phyloP scores from a whole-genome alignment of 2,329 filamentous ascomycete species.

The Penicillium sp. region DNA sequence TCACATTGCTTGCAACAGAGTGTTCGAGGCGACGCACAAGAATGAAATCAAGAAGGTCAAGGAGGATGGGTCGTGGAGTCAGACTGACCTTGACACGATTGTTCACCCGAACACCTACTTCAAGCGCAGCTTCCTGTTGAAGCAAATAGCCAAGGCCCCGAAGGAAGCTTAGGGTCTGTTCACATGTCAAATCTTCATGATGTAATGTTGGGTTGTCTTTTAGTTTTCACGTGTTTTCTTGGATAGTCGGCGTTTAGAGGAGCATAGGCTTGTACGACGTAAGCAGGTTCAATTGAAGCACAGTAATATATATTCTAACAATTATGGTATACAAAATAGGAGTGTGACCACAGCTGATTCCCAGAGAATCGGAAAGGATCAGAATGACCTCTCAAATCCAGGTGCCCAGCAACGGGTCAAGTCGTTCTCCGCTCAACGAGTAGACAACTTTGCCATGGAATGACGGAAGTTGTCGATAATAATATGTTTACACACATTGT shows the following conservation, averaged over 20 bases:
- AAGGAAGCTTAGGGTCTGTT: constrained; percentile 43
- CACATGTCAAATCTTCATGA: constrained; percentile 47
- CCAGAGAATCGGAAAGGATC: constrained; percentile 61
- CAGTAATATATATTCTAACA: neutral
- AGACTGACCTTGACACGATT: constrained; percentile 85
- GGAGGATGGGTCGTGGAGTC: constrained; percentile 68
- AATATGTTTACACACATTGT: constrained; percentile 49
- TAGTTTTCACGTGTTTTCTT: neutral
- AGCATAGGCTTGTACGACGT: constrained; percentile 1
- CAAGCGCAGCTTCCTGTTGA: constrained; percentile 86
- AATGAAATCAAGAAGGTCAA: constrained; percentile 72
- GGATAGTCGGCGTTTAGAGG: constrained; percentile 13
- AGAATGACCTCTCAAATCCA: constrained; percentile 64
- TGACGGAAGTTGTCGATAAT: constrained; percentile 56
- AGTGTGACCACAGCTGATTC: constrained; percentile 71
- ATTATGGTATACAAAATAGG: constrained; percentile 2
- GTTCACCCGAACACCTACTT: constrained; percentile 98
- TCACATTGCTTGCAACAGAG: constrained; percentile 93
- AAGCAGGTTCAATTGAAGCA: neutral
- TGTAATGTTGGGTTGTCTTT: constrained; percentile 31
- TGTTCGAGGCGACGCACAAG: constrained; percentile 87
- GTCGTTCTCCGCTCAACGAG: constrained; percentile 66
- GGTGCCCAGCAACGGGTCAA: constrained; percentile 69
- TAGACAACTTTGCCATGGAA: constrained; percentile 60
- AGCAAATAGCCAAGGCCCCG: constrained; percentile 63